Evolutionary conservation across 176 grass and related monocot genomes (phyloP), one percentile per base, ranked within the genome.

Genomic region (Eragrostis nindensis): DNA sequence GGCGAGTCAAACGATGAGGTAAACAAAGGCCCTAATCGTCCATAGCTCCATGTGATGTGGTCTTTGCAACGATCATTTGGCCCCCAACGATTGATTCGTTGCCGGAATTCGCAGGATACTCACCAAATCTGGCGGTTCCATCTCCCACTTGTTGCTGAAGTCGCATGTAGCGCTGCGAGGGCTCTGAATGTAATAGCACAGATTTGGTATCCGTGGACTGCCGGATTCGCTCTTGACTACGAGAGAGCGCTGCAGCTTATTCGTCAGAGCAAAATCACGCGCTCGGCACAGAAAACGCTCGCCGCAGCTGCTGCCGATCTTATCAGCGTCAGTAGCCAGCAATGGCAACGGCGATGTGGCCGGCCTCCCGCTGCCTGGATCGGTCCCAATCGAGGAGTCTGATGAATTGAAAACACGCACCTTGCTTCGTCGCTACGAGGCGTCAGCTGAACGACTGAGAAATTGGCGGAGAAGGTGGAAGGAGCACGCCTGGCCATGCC

Each of bases 11-110:
- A 62, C 18, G 30, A 19, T 7, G 67, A 54, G 38, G 62, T 24
- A 49, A 62, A 24, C 8, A 57, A 19, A 24, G 0, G 10, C 69
- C 12, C 52, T 17, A 16, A 46, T 1, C 11, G 41, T 44, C 27
- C 56, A 11, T 62, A 25, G 55, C 18, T 82, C 70, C 80, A 82
- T 66, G 80, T 83, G 80, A 21, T 66, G 57, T 14, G 70, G 43
- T 73, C 80, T 52, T 38, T 17, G 26, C 45, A 24, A 44, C 13
- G 16, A 32, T 36, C 25, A 30, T 12, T 25, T 30, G 12, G 16
- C 5, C n/a, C n/a, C 17, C 36, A 53, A 54, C 29, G 36, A 36
- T 36, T n/a, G n/a, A 36, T 11, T 59, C n/a, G n/a, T n/a, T 47
- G 50, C 19, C 19, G 3, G 8, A 14, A 54, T n/a, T 73, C 5